Percentiles rank a stretch among this genome's conserved stretches.
Conservation (phyloP, 331 rosid species). For the Acacia concinna region DNA sequence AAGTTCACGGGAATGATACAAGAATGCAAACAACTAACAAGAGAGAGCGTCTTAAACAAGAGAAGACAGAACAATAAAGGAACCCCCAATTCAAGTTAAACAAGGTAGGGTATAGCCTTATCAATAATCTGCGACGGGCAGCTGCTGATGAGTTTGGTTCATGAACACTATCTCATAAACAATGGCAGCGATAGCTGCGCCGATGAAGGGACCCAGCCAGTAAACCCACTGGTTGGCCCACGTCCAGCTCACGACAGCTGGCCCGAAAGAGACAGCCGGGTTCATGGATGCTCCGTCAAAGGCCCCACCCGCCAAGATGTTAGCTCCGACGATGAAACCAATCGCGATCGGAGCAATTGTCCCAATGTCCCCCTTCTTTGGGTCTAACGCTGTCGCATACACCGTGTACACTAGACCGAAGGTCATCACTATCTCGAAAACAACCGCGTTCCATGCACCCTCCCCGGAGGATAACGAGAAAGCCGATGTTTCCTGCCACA, state of each 20-base stretch:
- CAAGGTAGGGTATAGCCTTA: background rate
- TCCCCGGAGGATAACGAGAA: slow-evolving; percentile 62
- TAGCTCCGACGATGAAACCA: slow-evolving; percentile 83
- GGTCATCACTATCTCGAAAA: slow-evolving; percentile 80
- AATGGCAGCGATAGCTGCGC: slow-evolving; percentile 67
- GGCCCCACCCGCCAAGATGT: slow-evolving; percentile 80
- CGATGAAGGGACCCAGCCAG: slow-evolving; percentile 69
- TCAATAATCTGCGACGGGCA: slow-evolving; percentile 61
- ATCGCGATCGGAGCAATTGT: slow-evolving; percentile 76
- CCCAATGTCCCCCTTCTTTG: slow-evolving; percentile 67
- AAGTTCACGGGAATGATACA: slow-evolving; percentile 25
- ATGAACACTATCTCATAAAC: slow-evolving; percentile 60
- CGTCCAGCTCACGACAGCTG: slow-evolving; percentile 75
- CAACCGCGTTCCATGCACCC: slow-evolving; percentile 64
- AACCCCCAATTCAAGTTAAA: slow-evolving; percentile 14
- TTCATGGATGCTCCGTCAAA: slow-evolving; percentile 80
- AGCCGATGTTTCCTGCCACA: slow-evolving; percentile 63
- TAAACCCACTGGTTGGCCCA: slow-evolving; percentile 83
- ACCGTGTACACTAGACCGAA: slow-evolving; percentile 83
- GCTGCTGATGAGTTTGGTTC: slow-evolving; percentile 51
- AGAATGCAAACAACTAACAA: slow-evolving; percentile 43
- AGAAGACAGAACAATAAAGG: slow-evolving; percentile 30
- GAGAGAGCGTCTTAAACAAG: slow-evolving; percentile 13
- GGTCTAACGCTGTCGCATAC: slow-evolving; percentile 73
- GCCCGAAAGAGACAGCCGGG: slow-evolving; percentile 71